Conservation (phyloP, 805 yeast genomes). For the Debaryomyces tyrocola region DNA sequence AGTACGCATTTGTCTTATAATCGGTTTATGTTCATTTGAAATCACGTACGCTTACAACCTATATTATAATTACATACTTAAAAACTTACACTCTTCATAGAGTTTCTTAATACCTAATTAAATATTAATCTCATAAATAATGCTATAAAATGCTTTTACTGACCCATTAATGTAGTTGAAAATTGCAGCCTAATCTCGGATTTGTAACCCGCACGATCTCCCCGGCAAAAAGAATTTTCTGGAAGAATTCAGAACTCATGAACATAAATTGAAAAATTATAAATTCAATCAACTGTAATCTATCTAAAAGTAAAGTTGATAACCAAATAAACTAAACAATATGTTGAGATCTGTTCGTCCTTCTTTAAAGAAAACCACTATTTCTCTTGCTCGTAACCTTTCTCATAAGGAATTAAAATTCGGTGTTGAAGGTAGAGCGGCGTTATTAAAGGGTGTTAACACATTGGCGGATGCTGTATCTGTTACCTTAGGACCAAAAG, state of each 20-base stretch:
- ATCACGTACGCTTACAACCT: no score
- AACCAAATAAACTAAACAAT: slow-evolving; percentile 1
- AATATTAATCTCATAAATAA: no score
- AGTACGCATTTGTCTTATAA: slow-evolving; percentile 8
- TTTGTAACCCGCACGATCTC: background rate
- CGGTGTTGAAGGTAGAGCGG: slow-evolving; percentile 97
- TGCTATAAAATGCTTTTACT: no score
- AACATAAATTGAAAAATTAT: background rate
- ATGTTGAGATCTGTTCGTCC: slow-evolving; percentile 55
- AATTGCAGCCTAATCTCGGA: no score
- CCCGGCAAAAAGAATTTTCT: slow-evolving; percentile 8
- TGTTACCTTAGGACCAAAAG: slow-evolving; percentile 96
- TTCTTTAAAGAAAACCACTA: slow-evolving; percentile 37
- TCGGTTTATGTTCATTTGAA: background rate
- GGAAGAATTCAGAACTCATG: slow-evolving; percentile 6
- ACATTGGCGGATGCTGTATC: slow-evolving; percentile 94
- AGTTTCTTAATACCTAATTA: no score
- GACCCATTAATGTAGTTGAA: no score
- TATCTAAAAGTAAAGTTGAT: background rate
- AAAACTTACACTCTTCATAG: no score
- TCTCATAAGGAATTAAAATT: slow-evolving; percentile 92
- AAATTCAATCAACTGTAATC: background rate
- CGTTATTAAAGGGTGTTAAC: slow-evolving; percentile 90
- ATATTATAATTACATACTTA: no score
- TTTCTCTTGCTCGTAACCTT: slow-evolving; percentile 47